These are phyloP conservation scores for Ehretia macrophylla DNA, from an alignment of 257 asterid genomes.

Conservation along the genomic window DNA sequence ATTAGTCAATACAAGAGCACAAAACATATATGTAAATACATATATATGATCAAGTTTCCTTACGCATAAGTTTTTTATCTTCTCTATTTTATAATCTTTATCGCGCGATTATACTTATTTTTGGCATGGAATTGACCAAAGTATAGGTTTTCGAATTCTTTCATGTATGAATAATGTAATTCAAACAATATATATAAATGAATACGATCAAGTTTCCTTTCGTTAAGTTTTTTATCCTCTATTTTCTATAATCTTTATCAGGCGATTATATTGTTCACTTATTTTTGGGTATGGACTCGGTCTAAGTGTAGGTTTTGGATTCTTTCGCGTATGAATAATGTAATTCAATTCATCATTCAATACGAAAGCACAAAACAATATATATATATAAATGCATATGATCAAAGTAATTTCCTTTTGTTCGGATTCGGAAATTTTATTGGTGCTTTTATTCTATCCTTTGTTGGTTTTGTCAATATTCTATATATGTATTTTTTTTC, in stretches of 20 bases:
- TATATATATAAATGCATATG: neutral
- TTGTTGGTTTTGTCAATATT: conserved; percentile 15
- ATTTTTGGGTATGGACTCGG: too few species aligned
- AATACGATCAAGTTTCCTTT: too few species aligned
- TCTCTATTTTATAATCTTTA: neutral
- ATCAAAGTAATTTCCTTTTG: conserved; percentile 18
- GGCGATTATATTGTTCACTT: too few species aligned
- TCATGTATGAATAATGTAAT: conserved; percentile 22
- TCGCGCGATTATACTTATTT: neutral
- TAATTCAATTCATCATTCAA: too few species aligned
- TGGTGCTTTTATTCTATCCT: conserved; percentile 18
- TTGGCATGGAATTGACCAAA: conserved; percentile 7
- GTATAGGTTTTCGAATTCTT: neutral
- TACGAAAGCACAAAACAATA: neutral
- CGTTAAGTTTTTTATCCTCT: too few species aligned
- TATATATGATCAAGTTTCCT: too few species aligned
- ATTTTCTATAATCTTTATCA: too few species aligned
- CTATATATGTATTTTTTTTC: conserved; percentile 8
- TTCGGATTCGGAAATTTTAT: conserved; percentile 31
- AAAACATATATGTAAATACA: too few species aligned
- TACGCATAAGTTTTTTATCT: neutral
- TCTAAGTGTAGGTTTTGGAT: too few species aligned
- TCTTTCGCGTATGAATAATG: conserved; percentile 13
- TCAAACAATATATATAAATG: neutral
- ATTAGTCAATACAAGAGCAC: too few species aligned